Evolutionary conservation across 1,284 basidiomycete species (phyloP).

Genomic region (Veloboletus limbatus): DNA sequence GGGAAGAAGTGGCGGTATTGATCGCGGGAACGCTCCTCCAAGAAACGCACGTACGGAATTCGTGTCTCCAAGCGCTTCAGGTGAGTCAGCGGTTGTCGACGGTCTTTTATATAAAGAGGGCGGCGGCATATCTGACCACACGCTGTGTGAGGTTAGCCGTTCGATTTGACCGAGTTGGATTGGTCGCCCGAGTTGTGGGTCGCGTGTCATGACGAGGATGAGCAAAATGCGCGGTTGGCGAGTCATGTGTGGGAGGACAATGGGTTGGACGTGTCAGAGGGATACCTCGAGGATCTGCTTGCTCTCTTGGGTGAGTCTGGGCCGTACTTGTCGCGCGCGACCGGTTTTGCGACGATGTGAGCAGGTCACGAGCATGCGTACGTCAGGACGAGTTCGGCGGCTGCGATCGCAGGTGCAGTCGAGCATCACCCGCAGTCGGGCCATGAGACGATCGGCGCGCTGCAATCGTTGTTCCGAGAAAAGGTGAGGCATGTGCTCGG

Average conservation of each 20-base stretch:
- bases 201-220: constrained; percentile 88
- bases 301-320: constrained; percentile 64
- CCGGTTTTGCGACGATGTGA: not conserved
- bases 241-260: constrained; percentile 94
- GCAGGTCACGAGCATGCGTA: constrained; percentile 69
- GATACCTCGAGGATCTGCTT: constrained; percentile 64
- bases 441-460: constrained; percentile 41
- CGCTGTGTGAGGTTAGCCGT: constrained; percentile 65
- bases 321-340: not conserved
- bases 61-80: constrained; percentile 90
- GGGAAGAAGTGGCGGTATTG: constrained; percentile 65
- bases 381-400: constrained; percentile 74
- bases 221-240: constrained; percentile 86
- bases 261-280: constrained; percentile 84
- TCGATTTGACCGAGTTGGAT: constrained; percentile 93
- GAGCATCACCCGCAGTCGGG: constrained; percentile 74
- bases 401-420: constrained; percentile 77
- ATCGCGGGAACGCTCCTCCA: constrained; percentile 79
- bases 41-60: constrained; percentile 86
- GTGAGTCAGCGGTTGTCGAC: constrained; percentile 76
- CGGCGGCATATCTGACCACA: constrained; percentile 5
- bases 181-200: constrained; percentile 92
- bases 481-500: constrained; percentile 48
- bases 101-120: no score
- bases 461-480: constrained; percentile 80